Evolutionary conservation across 2,329 filamentous ascomycete genomes (phyloP).

Genomic region (Xylariaceae sp.): DNA sequence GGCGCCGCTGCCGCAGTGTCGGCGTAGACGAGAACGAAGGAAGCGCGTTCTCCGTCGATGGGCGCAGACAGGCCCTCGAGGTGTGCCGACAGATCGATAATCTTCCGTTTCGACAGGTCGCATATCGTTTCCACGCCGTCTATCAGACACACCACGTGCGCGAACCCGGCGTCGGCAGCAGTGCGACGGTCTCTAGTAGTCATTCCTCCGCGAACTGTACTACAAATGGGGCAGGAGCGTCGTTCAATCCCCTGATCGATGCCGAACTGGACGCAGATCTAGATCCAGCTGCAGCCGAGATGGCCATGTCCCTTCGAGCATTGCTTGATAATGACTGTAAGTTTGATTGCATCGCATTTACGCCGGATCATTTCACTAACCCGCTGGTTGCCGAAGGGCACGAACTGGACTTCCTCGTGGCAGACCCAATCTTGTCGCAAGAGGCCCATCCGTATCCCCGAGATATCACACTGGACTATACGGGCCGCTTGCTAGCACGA

Average conservation of each 20-base stretch:
- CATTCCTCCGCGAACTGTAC: not conserved
- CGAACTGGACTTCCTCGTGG: conserved; percentile 43
- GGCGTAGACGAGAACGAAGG: not conserved
- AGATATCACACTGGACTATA: conserved; percentile 48
- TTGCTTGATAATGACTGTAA: conserved; percentile 43
- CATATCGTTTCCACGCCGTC: conserved; percentile 56
- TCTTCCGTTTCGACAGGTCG: conserved; percentile 57
- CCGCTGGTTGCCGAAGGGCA: conserved; percentile 23
- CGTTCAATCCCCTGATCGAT: conserved; percentile 55
- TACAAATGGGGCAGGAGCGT: conserved; percentile 6
- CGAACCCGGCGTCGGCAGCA: conserved; percentile 36
- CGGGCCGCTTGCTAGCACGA: conserved; percentile 48
- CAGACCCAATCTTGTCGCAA: conserved; percentile 44
- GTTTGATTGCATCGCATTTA: conserved; percentile 21
- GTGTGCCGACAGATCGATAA: conserved; percentile 52
- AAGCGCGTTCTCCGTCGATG: conserved; percentile 28
- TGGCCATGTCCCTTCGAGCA: conserved; percentile 43
- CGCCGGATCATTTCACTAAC: not conserved
- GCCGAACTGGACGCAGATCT: conserved; percentile 39
- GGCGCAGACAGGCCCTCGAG: conserved; percentile 41
- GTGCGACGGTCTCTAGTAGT: not conserved
- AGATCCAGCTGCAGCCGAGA: conserved; percentile 41
- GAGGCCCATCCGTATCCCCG: conserved; percentile 44
- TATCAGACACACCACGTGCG: conserved; percentile 52
- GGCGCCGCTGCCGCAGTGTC: conserved; percentile 19